Base-by-base conservation (phyloP, 257 asterid species). In the Datura wrightii region DNA sequence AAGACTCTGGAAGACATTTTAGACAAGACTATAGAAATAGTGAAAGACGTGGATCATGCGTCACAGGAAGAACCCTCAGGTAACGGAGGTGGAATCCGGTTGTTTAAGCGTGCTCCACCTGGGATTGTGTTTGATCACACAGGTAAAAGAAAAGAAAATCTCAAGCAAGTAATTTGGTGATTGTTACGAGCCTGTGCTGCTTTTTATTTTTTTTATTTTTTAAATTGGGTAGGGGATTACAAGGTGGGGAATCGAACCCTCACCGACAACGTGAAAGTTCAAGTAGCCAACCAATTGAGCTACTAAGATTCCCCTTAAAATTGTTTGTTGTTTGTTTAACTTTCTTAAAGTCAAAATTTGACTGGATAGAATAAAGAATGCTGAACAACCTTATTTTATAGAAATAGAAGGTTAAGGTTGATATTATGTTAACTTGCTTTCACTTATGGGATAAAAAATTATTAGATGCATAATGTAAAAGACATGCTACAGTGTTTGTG, bases 111-210 rank as follows among this genome's bases (percentile, higher is more conserved):
- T 52, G 98, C 98, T 83, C 97, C 98, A 3, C 83, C 37, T 11
- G 99, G 99, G 82, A 93, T 94, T 83, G 90, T 89, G 72, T 94
- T 94, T 81, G 97, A 94, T 88, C 92, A 76, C 82, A 76, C 82
- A 76, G 82, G 82, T 76, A 76, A 76, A 50, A 52, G 42, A 48
- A 76, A 50, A 13, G 44, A 76, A 52, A 76, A 13, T 31, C 24
- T 76, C 5, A 31, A 50, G 46, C 82, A 76, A 50, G 31, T 31
- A 31, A 52, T 50, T 52, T 50, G 15, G 18, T 36, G 34, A 53
- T 76, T 50, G 82, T 31, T 76, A 24, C 31, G 31, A 24, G 31
- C 31, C 31, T 24, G 31, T 24, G 31, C 31, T 24, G 31, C 31
- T 24, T 24, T 24, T 24, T 24, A 0, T 24, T 24, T 24, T 24